phyloP scores from a whole-genome alignment of 495 filamentous ascomycete species.

The Daldinia grandis region DNA sequence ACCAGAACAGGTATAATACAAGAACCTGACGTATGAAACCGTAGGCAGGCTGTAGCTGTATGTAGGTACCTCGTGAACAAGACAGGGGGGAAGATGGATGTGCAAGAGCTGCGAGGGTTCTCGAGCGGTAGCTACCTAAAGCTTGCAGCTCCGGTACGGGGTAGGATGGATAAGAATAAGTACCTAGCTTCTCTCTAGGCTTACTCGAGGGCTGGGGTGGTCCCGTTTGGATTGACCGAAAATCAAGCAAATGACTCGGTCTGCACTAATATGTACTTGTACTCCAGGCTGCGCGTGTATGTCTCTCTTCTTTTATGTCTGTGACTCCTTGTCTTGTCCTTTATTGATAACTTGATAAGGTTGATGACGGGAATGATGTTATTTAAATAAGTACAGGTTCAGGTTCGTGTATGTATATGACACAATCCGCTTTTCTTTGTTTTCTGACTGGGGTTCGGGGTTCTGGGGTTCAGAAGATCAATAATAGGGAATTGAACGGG shows the following conservation, averaged over 20 bases:
- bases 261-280: constrained; percentile 5
- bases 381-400: constrained; percentile 4
- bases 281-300: neutral
- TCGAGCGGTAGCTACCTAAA: constrained; percentile 31
- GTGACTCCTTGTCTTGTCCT: neutral
- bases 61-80: constrained; percentile 31
- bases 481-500: constrained; percentile 4
- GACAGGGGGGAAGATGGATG: constrained; percentile 12
- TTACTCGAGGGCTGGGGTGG: constrained; percentile 19
- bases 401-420: constrained; percentile 1
- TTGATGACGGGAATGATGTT: constrained; percentile 1
- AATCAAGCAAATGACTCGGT: constrained; percentile 50
- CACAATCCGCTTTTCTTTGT: neutral
- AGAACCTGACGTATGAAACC: constrained; percentile 17
- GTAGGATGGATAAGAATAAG: constrained; percentile 6
- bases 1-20: constrained; percentile 9
- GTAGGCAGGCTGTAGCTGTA: constrained; percentile 24
- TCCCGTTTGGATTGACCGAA: constrained; percentile 37
- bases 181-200: constrained; percentile 15
- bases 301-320: neutral
- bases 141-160: constrained; percentile 17
- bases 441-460: neutral
- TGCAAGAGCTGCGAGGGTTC: constrained; percentile 26
- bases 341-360: constrained; percentile 4
- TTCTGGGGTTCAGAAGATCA: neutral